Percentiles rank a stretch among this genome's conserved stretches.
These are phyloP conservation scores for Xylaria sp. DNA, from an alignment of 2,329 filamentous ascomycete genomes.

Conservation along the genomic window DNA sequence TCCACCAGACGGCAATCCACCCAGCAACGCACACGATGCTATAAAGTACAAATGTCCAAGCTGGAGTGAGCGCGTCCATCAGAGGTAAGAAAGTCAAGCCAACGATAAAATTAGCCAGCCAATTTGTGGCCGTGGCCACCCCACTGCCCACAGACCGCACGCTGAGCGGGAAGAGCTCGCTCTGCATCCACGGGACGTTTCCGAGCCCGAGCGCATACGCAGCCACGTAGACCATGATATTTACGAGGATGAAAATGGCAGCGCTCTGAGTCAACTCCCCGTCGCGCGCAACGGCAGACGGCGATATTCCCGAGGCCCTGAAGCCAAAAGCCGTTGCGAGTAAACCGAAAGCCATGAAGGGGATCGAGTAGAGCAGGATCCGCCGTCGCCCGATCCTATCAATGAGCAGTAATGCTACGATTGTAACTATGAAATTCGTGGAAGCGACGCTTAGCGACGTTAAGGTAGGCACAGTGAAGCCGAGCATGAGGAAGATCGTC, in stretches of 20 bases:
- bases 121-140: slow-evolving; percentile 80
- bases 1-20: slow-evolving; percentile 70
- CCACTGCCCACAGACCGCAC: slow-evolving; percentile 76
- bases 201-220: slow-evolving; percentile 87
- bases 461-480: slow-evolving; percentile 78
- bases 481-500: slow-evolving; percentile 78
- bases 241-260: slow-evolving; percentile 67
- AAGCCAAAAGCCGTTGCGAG: slow-evolving; percentile 76
- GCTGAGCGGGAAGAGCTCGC: slow-evolving; percentile 82
- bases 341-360: slow-evolving; percentile 80
- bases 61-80: slow-evolving; percentile 64
- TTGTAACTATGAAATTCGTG: slow-evolving; percentile 82
- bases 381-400: slow-evolving; percentile 79
- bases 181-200: slow-evolving; percentile 96
- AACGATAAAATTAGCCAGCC: slow-evolving; percentile 84
- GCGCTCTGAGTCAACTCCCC: slow-evolving; percentile 42
- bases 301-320: slow-evolving; percentile 62
- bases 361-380: slow-evolving; percentile 82
- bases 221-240: slow-evolving; percentile 83
- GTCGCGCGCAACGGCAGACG: slow-evolving; percentile 30
- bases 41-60: slow-evolving; percentile 83
- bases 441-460: slow-evolving; percentile 80
- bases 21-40: slow-evolving; percentile 71
- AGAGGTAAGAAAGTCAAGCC: slow-evolving; percentile 87
- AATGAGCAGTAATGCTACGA: slow-evolving; percentile 76